Evolutionary conservation across 331 rosid genomes (phyloP), one percentile per base, ranked within the genome.

Genomic region (Quercus phellos): DNA sequence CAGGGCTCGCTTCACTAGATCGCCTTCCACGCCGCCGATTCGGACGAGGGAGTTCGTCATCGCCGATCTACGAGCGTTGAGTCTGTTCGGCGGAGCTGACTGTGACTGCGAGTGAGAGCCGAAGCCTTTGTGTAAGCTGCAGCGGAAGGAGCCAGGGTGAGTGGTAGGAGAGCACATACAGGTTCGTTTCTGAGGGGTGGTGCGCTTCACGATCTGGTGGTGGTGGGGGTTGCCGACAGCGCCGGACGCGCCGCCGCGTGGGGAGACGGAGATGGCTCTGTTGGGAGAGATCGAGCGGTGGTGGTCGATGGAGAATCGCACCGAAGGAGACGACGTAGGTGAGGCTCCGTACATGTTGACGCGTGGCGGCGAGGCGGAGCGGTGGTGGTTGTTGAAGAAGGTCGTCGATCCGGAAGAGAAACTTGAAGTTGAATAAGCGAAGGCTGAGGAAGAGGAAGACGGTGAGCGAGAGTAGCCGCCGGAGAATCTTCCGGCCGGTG

Each of bases 1-100:
- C 63, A 94, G 81, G 6, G 98, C 98, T 27, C 98, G 88, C 66
- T 74, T 89, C 55, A 94, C 91, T 34, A 90, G 78, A 78, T 94
- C 98, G 38, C 98, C 98, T 66, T 94, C 98, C 0, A 94, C 98
- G 54, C 97, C 97, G 4, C 98, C 92, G 67, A 94, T 94, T 34
- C 98, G 81, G 11, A 94, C 98, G 0, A 94, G 79, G 29, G 98
- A 94, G 84, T 94, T 94, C 60, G 98, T 94, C 98, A 94, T 94
- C 30, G 98, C 98, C 42, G 98, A 94, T 75, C 98, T 86, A 6
- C 98, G 90, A 13, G 93, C 96, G 90, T 94, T 92, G 73, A 94
- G 92, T 0, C 97, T 85, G 78, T 92, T 87, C 11, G 91, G 92
- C n/a, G 92, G 93, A 67, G 88, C 79, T 16, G 61, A 55, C 74